Percentiles rank a stretch among this genome's conserved stretches.
Conservation (phyloP, 2,329 filamentous ascomycete species). For the Penicillium sp. region DNA sequence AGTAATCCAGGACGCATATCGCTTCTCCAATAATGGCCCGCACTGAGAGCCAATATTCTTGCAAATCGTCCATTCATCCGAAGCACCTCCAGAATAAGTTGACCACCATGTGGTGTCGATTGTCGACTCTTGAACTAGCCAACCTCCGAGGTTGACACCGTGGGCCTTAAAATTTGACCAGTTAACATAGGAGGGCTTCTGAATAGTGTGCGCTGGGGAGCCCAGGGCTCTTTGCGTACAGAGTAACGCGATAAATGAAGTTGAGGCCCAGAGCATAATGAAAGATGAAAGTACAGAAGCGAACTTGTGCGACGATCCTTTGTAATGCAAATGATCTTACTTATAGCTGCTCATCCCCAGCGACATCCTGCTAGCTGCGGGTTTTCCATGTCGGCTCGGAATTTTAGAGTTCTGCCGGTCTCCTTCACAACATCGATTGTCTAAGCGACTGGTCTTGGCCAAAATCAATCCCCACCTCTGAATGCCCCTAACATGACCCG, state of each 20-base stretch:
- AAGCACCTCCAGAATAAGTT: conserved; percentile 21
- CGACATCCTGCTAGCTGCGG: too few species aligned
- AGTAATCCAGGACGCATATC: conserved; percentile 21
- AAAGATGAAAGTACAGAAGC: not conserved
- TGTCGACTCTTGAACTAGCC: conserved; percentile 31
- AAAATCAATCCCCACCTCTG: not conserved
- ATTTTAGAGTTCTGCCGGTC: not conserved
- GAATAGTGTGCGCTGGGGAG: not conserved
- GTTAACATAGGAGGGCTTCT: conserved; percentile 18
- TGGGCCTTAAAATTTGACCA: conserved; percentile 24
- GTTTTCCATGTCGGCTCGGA: not conserved
- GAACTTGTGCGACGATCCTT: too few species aligned
- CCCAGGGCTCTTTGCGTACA: not conserved
- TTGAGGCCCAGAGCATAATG: not conserved
- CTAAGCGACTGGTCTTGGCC: not conserved
- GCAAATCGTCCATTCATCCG: conserved; percentile 32
- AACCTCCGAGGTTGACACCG: conserved; percentile 31
- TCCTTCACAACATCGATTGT: not conserved
- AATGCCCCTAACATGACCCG: too few species aligned
- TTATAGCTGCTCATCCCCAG: too few species aligned
- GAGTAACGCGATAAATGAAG: not conserved
- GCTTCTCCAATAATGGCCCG: conserved; percentile 11
- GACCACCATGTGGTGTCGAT: conserved; percentile 29
- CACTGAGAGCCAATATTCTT: conserved; percentile 15
- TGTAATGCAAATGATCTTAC: too few species aligned